Evolutionary conservation across 2,329 filamentous ascomycete species (phyloP).

Genomic region (Colletotrichum sidae): DNA sequence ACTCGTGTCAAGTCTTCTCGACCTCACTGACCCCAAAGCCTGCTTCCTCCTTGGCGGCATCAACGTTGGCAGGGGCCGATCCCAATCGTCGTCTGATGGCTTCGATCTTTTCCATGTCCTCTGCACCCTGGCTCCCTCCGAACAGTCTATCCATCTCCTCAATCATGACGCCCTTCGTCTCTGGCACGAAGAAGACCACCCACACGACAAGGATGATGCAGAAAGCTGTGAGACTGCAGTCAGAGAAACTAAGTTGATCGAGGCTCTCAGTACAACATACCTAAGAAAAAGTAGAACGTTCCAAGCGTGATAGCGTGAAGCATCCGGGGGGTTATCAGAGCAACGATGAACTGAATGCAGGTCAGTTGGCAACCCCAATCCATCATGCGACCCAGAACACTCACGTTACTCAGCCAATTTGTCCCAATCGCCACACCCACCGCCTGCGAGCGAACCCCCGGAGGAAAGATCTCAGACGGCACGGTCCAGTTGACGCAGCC

Average conservation of each 20-base stretch:
- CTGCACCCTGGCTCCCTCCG: slow-evolving; percentile 44
- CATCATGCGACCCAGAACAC: slow-evolving; percentile 66
- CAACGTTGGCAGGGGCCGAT: neutral
- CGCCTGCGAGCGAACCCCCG: slow-evolving; percentile 19
- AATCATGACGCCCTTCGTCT: slow-evolving; percentile 65
- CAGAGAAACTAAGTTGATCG: neutral
- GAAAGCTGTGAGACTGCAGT: slow-evolving; percentile 45
- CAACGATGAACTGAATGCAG: slow-evolving; percentile 54
- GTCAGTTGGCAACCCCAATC: slow-evolving; percentile 65
- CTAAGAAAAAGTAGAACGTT: slow-evolving; percentile 71
- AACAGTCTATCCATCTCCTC: slow-evolving; percentile 65
- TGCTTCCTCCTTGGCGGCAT: neutral
- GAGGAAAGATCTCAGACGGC: slow-evolving; percentile 66
- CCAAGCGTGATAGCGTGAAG: slow-evolving; percentile 63
- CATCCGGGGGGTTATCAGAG: slow-evolving; percentile 63
- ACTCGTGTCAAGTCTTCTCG: slow-evolving; percentile 1
- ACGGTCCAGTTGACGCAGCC: slow-evolving; percentile 68
- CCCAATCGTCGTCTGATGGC: neutral
- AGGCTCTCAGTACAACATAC: slow-evolving; percentile 30
- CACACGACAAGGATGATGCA: slow-evolving; percentile 60
- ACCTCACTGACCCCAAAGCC: slow-evolving; percentile 9
- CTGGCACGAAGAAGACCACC: slow-evolving; percentile 67
- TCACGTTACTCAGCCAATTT: slow-evolving; percentile 26
- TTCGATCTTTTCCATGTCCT: slow-evolving; percentile 12
- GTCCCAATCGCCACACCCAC: slow-evolving; percentile 23